A percentile compares a stretch with the other conserved stretches of the same genome.
Conservation (phyloP, 2,329 filamentous ascomycete genomes). For the Lachnellula arida region DNA sequence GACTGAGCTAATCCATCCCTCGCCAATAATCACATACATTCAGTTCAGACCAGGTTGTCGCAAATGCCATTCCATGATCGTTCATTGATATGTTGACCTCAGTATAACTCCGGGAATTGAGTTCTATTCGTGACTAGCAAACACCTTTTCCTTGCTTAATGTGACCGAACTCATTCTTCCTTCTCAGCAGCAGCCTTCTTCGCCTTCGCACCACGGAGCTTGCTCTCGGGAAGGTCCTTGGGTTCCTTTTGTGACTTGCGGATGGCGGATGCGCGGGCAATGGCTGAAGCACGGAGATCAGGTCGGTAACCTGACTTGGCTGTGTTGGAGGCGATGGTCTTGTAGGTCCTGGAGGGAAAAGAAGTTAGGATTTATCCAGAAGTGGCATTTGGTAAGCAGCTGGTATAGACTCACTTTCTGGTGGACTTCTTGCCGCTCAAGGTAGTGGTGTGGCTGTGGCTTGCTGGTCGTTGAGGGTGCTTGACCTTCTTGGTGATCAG, state of each 20-base stretch:
- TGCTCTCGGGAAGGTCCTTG: conserved; percentile 69
- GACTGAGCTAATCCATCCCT: not conserved
- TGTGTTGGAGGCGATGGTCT: conserved; percentile 74
- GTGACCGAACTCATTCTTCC: conserved; percentile 33
- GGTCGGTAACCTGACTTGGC: conserved; percentile 82
- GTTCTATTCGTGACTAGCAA: conserved; percentile 25
- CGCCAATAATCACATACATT: conserved; percentile 8
- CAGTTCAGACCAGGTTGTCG: conserved; percentile 4
- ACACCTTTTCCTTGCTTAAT: conserved; percentile 13
- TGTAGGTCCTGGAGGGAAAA: conserved; percentile 66
- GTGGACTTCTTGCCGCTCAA: conserved; percentile 68
- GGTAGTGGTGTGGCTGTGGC: conserved; percentile 58
- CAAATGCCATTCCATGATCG: conserved; percentile 12
- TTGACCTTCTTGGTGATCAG: conserved; percentile 81
- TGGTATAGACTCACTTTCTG: conserved; percentile 64
- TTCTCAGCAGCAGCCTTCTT: conserved; percentile 59
- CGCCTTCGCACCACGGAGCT: conserved; percentile 76
- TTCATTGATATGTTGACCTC: conserved; percentile 14
- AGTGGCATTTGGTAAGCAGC: not conserved
- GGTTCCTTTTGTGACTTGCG: conserved; percentile 71
- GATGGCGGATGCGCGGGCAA: conserved; percentile 83
- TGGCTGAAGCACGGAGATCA: conserved; percentile 72
- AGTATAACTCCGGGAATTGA: conserved; percentile 23
- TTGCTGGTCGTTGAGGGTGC: conserved; percentile 67
- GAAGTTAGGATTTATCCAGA: conserved; percentile 6